Evolutionary conservation across 1,139 yeast species (phyloP).

Genomic region (Taphrina confusa): DNA sequence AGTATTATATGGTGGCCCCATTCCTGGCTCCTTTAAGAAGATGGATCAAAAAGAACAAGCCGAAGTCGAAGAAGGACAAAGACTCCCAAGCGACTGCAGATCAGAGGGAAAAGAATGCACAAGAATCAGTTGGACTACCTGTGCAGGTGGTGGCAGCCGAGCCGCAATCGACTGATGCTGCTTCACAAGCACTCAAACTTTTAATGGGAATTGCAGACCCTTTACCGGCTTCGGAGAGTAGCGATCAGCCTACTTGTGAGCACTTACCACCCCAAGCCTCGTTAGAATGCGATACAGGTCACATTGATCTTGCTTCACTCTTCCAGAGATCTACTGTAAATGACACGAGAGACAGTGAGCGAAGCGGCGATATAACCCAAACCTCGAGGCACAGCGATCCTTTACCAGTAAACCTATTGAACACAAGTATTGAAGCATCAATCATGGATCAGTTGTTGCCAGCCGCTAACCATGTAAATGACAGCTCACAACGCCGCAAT

Average conservation of each 20-base stretch:
- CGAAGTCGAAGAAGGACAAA: constrained; percentile 13
- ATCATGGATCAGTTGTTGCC: constrained; percentile 16
- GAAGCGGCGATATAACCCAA: background rate
- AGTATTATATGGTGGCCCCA: constrained; percentile 49
- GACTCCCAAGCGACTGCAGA: background rate
- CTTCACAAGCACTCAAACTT: constrained; percentile 25
- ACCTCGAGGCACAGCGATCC: background rate
- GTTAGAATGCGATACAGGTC: background rate
- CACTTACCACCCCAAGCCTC: background rate
- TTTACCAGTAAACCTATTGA: background rate
- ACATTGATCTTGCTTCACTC: constrained; percentile 15
- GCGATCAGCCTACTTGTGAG: background rate
- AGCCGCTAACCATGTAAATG: background rate
- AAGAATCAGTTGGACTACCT: background rate
- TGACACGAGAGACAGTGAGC: background rate
- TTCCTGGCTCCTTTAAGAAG: constrained; percentile 42
- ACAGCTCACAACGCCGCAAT: background rate
- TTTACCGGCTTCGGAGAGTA: background rate
- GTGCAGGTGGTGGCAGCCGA: background rate
- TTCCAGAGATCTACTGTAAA: background rate
- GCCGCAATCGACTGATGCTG: background rate
- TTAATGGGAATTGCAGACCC: constrained; percentile 17
- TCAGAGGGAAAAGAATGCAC: background rate
- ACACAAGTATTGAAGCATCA: constrained; percentile 19
- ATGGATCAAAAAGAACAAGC: constrained; percentile 38